A percentile compares a stretch with the other conserved stretches of the same genome.
phyloP scores from a whole-genome alignment of 2,329 filamentous ascomycete species.

The Claviceps spartinae region DNA sequence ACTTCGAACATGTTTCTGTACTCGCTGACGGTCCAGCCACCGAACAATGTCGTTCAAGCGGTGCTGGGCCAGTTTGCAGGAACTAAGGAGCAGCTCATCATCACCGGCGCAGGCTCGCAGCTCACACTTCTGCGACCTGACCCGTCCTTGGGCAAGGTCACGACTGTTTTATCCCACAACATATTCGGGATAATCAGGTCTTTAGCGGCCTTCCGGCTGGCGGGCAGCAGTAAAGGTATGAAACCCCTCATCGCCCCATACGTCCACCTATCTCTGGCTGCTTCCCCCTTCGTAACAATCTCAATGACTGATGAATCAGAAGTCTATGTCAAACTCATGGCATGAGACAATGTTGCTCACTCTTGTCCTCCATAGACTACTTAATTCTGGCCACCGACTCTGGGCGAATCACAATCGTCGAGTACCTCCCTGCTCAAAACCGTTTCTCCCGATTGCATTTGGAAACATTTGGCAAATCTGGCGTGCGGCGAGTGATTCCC shows the following conservation, averaged over 20 bases:
- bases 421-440: constrained; percentile 78
- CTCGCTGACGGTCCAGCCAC: constrained; percentile 86
- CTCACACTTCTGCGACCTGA: constrained; percentile 81
- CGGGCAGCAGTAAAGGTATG: constrained; percentile 88
- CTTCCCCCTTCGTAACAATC: constrained; percentile 10
- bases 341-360: constrained; percentile 13
- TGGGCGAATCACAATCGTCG: constrained; percentile 83
- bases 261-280: not conserved
- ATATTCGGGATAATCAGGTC: constrained; percentile 91
- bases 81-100: constrained; percentile 94
- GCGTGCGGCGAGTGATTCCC: constrained; percentile 80
- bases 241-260: constrained; percentile 26
- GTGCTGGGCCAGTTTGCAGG: constrained; percentile 91
- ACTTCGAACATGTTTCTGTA: constrained; percentile 99
- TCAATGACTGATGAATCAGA: constrained; percentile 1
- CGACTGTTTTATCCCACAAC: constrained; percentile 79
- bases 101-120: constrained; percentile 82
- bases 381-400: constrained; percentile 93
- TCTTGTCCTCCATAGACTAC: constrained; percentile 52
- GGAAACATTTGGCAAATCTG: constrained; percentile 97
- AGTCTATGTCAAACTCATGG: not conserved
- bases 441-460: constrained; percentile 80
- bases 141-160: constrained; percentile 71
- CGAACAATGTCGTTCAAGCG: constrained; percentile 78
- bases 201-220: constrained; percentile 77